Conservation (phyloP, 805 yeast species). For the Hemisphaericaspora nanyangensis region DNA sequence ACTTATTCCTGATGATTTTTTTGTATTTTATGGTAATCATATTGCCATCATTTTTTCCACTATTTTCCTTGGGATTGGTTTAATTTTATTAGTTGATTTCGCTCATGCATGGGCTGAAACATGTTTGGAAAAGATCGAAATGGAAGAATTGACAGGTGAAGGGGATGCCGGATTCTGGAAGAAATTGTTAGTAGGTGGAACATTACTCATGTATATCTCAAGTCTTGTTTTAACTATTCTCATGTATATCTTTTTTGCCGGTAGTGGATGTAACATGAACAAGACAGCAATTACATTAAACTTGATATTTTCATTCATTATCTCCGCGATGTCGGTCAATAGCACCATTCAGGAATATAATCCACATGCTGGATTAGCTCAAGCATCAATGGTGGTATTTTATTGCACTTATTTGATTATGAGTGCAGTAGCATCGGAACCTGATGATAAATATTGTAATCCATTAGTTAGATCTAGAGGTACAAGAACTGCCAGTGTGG, state of each 20-base stretch:
- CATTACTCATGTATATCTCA: constrained; percentile 76
- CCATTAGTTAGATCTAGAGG: constrained; percentile 88
- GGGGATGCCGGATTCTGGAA: constrained; percentile 69
- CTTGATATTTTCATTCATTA: constrained; percentile 57
- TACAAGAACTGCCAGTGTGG: constrained; percentile 82
- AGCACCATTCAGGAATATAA: constrained; percentile 87
- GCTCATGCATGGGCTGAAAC: constrained; percentile 99
- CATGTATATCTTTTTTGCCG: constrained; percentile 82
- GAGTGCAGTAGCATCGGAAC: constrained; percentile 94
- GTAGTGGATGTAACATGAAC: constrained; percentile 80
- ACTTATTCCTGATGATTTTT: constrained; percentile 78
- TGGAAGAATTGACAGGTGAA: constrained; percentile 54
- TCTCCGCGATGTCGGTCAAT: constrained; percentile 69
- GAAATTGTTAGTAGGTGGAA: constrained; percentile 77
- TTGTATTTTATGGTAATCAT: constrained; percentile 86
- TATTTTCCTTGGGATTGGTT: constrained; percentile 81
- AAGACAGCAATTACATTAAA: constrained; percentile 82
- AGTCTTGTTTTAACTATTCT: constrained; percentile 67
- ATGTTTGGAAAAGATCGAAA: constrained; percentile 86
- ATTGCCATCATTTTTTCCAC: constrained; percentile 82
- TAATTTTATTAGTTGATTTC: constrained; percentile 87
- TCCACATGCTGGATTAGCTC: constrained; percentile 95
- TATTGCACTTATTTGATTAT: constrained; percentile 89
- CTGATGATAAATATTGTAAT: constrained; percentile 89
- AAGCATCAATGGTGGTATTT: constrained; percentile 90